Base-by-base conservation (phyloP, 305 asterid genomes). In the Fraxinus baroniana region DNA sequence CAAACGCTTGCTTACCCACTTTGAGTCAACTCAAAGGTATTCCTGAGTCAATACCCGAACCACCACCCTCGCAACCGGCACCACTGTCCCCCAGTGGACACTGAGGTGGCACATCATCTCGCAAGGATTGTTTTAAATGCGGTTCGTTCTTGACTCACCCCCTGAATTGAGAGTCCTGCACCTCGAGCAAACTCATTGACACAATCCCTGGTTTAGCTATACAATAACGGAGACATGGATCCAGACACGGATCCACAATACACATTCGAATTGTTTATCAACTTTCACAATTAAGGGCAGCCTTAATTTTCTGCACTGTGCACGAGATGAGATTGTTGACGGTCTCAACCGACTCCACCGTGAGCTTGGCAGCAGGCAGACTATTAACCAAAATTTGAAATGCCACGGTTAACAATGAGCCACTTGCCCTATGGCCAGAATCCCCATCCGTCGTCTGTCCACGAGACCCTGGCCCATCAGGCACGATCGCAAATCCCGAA, bases 81-180 rank as follows among this genome's bases (percentile, higher is more conserved):
- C 84, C 86, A 82, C 77, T 87, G 83, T 87, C 81, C 1, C 68
- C 49, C 92, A 81, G 87, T n/a, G 7, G 78, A 75, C 64, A 74
- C 32, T 17, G 17, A 62, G 74, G 57, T 57, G n/a, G 79, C 28
- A 37, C 86, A 79, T 78, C 90, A 83, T 87, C 81, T 1, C 44
- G 62, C 92, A 86, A 88, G 86, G 94, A 83, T 86, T 86, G 74
- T 76, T 84, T 41, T 0, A 24, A 33, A n/a, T 84, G 85, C 77
- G 98, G 98, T 94, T 93, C 98, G 97, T 93, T 94, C 97, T 94
- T 94, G 98, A 93, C 97, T 94, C 97, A 86, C 79, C 89, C 88
- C 87, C 90, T 66, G 26, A 64, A 70, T 79, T 39, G 5, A 39
- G 76, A 81, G 81, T 22, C 84, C 18, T 24, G 66, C 28, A 76